phyloP scores from a whole-genome alignment of 2,329 filamentous ascomycete genomes.

The Penicillium crustosum region DNA sequence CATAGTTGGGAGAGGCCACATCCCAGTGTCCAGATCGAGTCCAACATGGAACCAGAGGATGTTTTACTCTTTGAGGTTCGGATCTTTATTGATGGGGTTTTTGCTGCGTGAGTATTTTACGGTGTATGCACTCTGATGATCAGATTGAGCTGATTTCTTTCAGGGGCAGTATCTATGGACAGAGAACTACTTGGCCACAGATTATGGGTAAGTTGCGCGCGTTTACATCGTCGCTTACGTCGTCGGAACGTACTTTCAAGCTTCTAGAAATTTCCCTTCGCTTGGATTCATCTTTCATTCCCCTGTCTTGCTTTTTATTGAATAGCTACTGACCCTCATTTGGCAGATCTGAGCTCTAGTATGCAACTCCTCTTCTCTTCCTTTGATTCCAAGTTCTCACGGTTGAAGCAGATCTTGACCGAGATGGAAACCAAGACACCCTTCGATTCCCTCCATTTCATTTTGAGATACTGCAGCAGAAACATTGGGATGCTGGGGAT shows the following conservation, averaged over 20 bases:
- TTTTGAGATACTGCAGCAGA: conserved; percentile 65
- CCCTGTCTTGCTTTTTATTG: not conserved
- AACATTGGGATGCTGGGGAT: conserved; percentile 70
- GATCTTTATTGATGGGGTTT: conserved; percentile 66
- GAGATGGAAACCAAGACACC: conserved; percentile 58
- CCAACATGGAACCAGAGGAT: conserved; percentile 58
- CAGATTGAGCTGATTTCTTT: not conserved
- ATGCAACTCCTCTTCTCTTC: conserved; percentile 26
- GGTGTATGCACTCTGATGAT: not conserved
- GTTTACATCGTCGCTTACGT: not conserved
- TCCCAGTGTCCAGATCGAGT: conserved; percentile 58
- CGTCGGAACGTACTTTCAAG: not conserved
- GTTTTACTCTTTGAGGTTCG: conserved; percentile 63
- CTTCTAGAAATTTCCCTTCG: not conserved
- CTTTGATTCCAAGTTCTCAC: conserved; percentile 30
- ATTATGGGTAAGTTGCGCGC: conserved; percentile 48
- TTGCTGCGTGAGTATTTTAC: conserved; percentile 57
- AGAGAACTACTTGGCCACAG: conserved; percentile 54
- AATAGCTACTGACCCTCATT: not conserved
- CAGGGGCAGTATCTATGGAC: conserved; percentile 58
- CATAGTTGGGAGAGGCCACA: conserved; percentile 69
- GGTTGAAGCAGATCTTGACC: conserved; percentile 44
- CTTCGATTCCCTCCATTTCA: conserved; percentile 74
- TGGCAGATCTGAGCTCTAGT: conserved; percentile 39
- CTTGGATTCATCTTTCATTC: not conserved